Evolutionary conservation across 805 yeast species (phyloP).

Genomic region (Monosporozyma aerobia): DNA sequence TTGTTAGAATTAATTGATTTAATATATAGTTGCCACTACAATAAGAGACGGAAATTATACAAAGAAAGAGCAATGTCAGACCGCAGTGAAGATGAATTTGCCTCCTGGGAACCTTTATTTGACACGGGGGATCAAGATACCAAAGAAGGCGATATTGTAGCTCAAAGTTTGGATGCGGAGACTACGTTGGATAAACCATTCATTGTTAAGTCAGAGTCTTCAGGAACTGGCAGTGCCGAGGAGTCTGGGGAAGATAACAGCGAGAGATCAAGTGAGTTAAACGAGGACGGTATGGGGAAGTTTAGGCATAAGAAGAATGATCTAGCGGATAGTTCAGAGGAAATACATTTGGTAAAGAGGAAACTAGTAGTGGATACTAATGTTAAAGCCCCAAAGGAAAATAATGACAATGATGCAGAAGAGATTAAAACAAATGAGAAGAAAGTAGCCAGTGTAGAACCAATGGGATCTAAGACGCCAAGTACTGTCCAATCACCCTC

Average conservation of each 20-base stretch:
- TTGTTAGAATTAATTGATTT: background rate
- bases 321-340: background rate
- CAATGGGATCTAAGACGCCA: background rate
- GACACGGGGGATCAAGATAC: constrained; percentile 3
- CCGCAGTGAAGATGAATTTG: background rate
- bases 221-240: background rate
- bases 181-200: background rate
- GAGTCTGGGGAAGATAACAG: background rate
- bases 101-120: constrained; percentile 3
- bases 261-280: background rate
- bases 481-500: constrained; percentile 8
- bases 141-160: background rate
- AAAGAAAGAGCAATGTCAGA: background rate
- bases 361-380: background rate
- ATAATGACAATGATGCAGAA: background rate
- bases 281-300: background rate
- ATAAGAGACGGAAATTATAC: background rate
- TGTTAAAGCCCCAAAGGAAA: background rate
- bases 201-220: background rate
- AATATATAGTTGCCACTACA: background rate
- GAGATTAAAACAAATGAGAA: background rate
- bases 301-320: background rate
- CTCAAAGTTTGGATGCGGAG: background rate
- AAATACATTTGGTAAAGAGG: background rate
- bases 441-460: background rate